These are phyloP conservation scores for Chlorella sp. DNA, from an alignment of 139 green algal genomes.

Conservation along the genomic window DNA sequence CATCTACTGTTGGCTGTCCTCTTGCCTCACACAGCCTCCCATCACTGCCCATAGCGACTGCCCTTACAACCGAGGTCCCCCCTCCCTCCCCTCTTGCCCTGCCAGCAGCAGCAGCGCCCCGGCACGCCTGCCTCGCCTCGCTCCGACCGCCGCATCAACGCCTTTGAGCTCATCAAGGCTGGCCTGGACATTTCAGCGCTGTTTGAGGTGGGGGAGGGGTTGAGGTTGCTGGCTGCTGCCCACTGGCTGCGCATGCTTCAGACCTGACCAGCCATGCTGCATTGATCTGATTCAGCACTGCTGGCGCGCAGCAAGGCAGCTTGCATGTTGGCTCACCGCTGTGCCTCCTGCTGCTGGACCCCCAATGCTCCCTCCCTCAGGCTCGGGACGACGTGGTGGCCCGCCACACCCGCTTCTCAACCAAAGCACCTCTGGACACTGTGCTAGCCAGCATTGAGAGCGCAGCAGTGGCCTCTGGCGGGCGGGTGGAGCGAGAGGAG, in stretches of 20 bases:
- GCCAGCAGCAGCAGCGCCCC: background rate
- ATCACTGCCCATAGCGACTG: no score
- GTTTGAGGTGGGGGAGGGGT: conserved; percentile 54
- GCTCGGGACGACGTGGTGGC: conserved; percentile 43
- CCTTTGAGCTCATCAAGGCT: conserved; percentile 59
- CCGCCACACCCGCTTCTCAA: conserved; percentile 57
- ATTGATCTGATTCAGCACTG: no score
- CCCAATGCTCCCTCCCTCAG: no score
- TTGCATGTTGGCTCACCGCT: no score
- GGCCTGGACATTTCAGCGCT: conserved; percentile 59
- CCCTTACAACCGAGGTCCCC: no score
- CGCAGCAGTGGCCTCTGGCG: conserved; percentile 38
- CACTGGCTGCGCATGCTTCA: no score
- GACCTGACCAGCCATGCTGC: no score
- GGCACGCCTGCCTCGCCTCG: background rate
- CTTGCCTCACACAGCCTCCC: no score
- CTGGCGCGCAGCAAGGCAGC: no score
- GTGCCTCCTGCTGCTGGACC: no score
- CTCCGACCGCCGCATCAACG: conserved; percentile 37
- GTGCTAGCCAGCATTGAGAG: conserved; percentile 44
- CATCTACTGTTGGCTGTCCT: no score
- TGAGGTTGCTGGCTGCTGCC: no score
- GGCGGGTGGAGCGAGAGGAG: conserved; percentile 25
- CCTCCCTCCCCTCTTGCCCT: background rate
- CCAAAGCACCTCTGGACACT: background rate